These are phyloP conservation scores for Amanita molliuscula DNA, from an alignment of 768 basidiomycete species.

Conservation along the genomic window DNA sequence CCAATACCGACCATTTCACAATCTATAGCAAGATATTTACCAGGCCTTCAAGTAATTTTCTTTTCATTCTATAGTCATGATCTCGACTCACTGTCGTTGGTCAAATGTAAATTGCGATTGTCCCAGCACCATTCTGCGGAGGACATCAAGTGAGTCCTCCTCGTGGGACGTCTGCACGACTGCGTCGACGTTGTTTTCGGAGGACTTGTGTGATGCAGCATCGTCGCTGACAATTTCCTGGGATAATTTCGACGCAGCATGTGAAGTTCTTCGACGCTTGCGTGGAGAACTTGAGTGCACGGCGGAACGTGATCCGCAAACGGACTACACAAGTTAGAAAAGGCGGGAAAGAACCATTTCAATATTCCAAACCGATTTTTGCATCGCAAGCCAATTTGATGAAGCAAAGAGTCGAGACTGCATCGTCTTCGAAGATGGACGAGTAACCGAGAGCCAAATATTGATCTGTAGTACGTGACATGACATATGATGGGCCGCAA, in stretches of 20 bases:
- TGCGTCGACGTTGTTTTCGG: not conserved
- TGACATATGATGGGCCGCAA: not conserved
- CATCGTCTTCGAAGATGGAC: not conserved
- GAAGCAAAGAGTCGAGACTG: constrained; percentile 22
- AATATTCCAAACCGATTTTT: constrained; percentile 25
- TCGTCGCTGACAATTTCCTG: not conserved
- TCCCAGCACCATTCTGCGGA: constrained; percentile 48
- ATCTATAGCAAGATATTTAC: constrained; percentile 77
- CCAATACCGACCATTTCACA: constrained; percentile 99
- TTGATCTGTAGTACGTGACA: not conserved
- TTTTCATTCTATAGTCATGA: not conserved
- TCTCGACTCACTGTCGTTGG: constrained; percentile 33
- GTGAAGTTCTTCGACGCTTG: constrained; percentile 12
- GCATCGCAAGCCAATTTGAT: constrained; percentile 50
- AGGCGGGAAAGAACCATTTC: not conserved
- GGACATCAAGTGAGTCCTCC: constrained; percentile 33
- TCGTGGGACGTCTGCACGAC: constrained; percentile 18
- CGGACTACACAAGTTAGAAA: not conserved
- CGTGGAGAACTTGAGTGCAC: not conserved
- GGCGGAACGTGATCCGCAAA: constrained; percentile 8
- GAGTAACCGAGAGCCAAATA: not conserved
- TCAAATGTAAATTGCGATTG: constrained; percentile 25
- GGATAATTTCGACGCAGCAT: not conserved
- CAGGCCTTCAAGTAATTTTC: constrained; percentile 30
- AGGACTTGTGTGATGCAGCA: not conserved